phyloP scores from a whole-genome alignment of 768 basidiomycete species.

The Leccinum sublutescens region DNA sequence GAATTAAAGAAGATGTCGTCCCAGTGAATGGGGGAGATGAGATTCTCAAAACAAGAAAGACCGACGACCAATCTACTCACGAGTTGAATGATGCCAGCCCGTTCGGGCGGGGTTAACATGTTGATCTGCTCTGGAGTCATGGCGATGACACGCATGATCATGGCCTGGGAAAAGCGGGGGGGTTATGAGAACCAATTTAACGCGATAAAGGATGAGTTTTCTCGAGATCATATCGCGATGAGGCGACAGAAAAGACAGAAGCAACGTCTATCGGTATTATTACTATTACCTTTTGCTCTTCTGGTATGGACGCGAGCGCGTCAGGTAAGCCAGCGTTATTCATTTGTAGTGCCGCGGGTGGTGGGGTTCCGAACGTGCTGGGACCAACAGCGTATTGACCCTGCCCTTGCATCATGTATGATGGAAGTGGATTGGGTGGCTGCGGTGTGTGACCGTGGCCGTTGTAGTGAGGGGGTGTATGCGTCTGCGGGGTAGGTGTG shows the following conservation, averaged over 20 bases:
- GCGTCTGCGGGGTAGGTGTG: constrained; percentile 36
- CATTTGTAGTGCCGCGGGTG: constrained; percentile 21
- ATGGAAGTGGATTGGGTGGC: constrained; percentile 15
- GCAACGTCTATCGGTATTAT: constrained; percentile 14
- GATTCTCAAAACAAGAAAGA: not conserved
- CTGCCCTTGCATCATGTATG: constrained; percentile 20
- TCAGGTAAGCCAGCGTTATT: constrained; percentile 40
- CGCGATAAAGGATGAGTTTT: not conserved
- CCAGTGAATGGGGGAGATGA: no score
- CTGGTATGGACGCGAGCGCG: constrained; percentile 57
- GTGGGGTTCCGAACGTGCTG: constrained; percentile 20
- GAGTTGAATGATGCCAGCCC: constrained; percentile 77
- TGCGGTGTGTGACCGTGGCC: constrained; percentile 31
- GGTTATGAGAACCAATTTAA: constrained; percentile 14
- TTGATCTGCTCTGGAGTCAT: constrained; percentile 88
- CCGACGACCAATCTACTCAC: constrained; percentile 44
- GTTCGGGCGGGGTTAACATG: constrained; percentile 67
- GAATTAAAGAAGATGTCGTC: not conserved
- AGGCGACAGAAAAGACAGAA: constrained; percentile 2
- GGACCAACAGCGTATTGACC: constrained; percentile 17
- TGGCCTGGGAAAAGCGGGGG: constrained; percentile 41
- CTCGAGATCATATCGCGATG: not conserved
- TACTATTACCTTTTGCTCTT: constrained; percentile 61
- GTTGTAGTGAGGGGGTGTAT: constrained; percentile 29
- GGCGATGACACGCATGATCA: constrained; percentile 74